Evolutionary conservation across 2,329 filamentous ascomycete genomes (phyloP), one percentile per base, ranked within the genome.

Genomic region (Eutypa lata): DNA sequence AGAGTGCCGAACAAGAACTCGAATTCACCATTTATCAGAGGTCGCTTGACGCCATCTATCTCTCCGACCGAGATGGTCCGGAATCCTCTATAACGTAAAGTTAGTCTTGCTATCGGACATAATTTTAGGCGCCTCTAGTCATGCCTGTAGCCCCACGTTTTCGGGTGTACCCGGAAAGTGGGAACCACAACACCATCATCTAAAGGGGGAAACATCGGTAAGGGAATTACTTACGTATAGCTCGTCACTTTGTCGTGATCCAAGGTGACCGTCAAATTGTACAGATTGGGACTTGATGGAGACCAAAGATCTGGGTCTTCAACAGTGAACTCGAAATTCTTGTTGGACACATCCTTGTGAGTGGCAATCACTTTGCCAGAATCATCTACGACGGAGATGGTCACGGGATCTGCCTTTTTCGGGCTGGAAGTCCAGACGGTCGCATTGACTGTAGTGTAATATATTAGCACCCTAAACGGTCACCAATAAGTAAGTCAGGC

Each of bases 1-100:
- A 90, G 73, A 0, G 86, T 86, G 3, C 85, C 86, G 49, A 89
- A 86, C 42, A 81, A 75, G 65, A 89, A 90, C 13, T 83, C 71
- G 38, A 87, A 87, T 50, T 88, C 74, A n/a, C 83, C 85, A 56
- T 90, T 90, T 38, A 90, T 69, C 0, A 88, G 67, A 0, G 85
- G 84, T 0, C 86, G 78, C 52, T 80, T 72, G 2, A 87, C 65
- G 0, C 83, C 85, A 18, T 85, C 69, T 1, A 89, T 71, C 1
- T 72, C 68, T 1, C 80, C 84, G 7, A 72, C 72, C 0, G 79
- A 76, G 35, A 89, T 76, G 0, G 83, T 88, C 26, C 87, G 77
- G 70, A 90, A 89, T 1, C 86, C 87, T 22, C 42, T 45, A 21
- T 7, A 7, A 7, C 7, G 7, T 45, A n/a, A 11, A 18, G 35